Conservation (phyloP, 2,329 filamentous ascomycete genomes). For the Hymenoscyphus scutula region DNA sequence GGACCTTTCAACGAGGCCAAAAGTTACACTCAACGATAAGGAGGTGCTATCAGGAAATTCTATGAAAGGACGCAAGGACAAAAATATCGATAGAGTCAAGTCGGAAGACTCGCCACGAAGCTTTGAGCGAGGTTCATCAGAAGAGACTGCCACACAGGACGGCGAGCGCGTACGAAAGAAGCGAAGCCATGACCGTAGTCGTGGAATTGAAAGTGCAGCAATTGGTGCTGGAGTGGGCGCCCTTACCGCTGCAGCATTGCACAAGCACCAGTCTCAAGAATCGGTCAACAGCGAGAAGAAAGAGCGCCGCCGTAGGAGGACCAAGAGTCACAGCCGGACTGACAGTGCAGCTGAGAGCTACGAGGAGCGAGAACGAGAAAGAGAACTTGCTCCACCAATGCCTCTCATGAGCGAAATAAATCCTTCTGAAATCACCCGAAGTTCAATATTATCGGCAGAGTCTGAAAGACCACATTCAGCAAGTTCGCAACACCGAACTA, state of each 20-base stretch:
- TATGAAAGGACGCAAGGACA: conserved; percentile 49
- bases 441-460: conserved; percentile 80
- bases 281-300: conserved; percentile 48
- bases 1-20: conserved; percentile 48
- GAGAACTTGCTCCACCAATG: conserved; percentile 71
- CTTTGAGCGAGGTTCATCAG: conserved; percentile 43
- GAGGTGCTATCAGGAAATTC: conserved; percentile 55
- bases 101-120: conserved; percentile 29
- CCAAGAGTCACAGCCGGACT: conserved; percentile 47
- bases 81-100: conserved; percentile 44
- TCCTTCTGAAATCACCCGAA: conserved; percentile 81
- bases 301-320: conserved; percentile 41
- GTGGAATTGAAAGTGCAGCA: conserved; percentile 31
- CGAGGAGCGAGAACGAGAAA: conserved; percentile 48
- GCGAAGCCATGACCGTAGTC: conserved; percentile 25
- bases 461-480: conserved; percentile 71
- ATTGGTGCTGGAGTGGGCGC: conserved; percentile 47
- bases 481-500: conserved; percentile 52
- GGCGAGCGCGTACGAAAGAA: conserved; percentile 45
- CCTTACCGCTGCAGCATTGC: conserved; percentile 60
- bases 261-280: conserved; percentile 63
- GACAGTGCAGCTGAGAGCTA: conserved; percentile 48
- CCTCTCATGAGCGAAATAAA: conserved; percentile 84
- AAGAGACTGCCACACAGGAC: conserved; percentile 49
- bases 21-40: conserved; percentile 57